Base-by-base conservation (phyloP, 1,139 yeast genomes). In the Geotrichum histeridarum region DNA sequence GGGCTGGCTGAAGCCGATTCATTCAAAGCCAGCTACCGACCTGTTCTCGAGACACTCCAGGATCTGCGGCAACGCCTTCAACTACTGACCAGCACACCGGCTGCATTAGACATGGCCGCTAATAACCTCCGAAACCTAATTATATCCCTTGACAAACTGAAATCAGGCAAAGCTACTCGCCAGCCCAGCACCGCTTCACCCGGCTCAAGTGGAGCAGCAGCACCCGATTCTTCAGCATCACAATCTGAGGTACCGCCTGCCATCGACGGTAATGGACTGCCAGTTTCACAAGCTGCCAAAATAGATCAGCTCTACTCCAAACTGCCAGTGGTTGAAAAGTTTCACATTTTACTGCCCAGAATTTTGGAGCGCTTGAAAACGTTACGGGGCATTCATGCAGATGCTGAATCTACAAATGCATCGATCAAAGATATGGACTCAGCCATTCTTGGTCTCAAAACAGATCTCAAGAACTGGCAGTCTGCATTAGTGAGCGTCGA, bases 401-500 rank as follows among this genome's bases (percentile, higher is more conserved):
- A 56, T 37, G 58, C 58, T 5, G 41, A 30, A 15, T 33, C 44
- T 14, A 33, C 58, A 5, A 42, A 45, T 18, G 37, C 15, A 6
- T 30, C 41, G 1, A n/a, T 56, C n/a, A 38, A 44, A 18, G 56
- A 50, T 5, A 49, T 56, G 50, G 55, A 56, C 46, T 14, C 44
- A 8, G 45, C 48, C 7, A 42, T 53, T 30, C 22, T 42, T 9
- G 45, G 48, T 8, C 30, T 56, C 4, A 46, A 45, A 32, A 41
- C 48, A 5, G 58, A 56, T 22, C 27, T 53, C 9, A 48, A 46
- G 15, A 39, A 35, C 8, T 56, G 58, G 58, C 42, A 50, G 36
- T 22, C 42, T 18, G 30, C 54, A 14, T 14, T 53, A 12, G 47
- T 32, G 39, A 32, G 30, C 6, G 39, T 53, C 15, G 56, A 55